phyloP scores from a whole-genome alignment of 139 green algal species.

The Desmodesmus armatus region DNA sequence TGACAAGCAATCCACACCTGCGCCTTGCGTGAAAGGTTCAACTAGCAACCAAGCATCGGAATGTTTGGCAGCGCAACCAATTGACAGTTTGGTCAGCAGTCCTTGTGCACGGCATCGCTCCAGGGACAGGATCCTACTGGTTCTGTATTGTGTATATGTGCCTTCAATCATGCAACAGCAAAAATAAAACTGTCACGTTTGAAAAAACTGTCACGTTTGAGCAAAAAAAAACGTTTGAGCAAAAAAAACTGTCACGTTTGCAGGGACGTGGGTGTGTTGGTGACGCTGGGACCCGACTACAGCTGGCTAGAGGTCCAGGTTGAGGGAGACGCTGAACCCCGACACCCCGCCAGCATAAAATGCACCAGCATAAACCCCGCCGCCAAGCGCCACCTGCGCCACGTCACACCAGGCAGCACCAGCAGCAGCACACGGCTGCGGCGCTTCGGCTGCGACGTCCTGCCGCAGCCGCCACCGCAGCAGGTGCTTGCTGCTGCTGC shows the following conservation, averaged over 20 bases:
- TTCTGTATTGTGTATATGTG: no score
- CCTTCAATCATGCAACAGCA: slow-evolving; percentile 56
- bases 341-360: slow-evolving; percentile 65
- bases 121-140: no score
- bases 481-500: neutral
- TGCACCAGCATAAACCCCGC: slow-evolving; percentile 74
- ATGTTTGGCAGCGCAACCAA: no score
- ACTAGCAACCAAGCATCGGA: no score
- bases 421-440: neutral
- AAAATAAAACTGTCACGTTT: slow-evolving; percentile 59
- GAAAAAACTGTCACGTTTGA: no score
- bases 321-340: slow-evolving; percentile 60
- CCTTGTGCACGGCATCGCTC: no score
- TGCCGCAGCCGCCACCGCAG: slow-evolving; percentile 19
- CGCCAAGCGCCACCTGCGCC: slow-evolving; percentile 78
- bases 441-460: slow-evolving; percentile 39
- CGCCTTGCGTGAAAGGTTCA: no score
- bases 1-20: no score
- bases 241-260: no score
- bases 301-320: slow-evolving; percentile 70
- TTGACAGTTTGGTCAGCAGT: no score
- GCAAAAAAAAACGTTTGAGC: no score
- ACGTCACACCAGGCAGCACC: slow-evolving; percentile 63
- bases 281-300: slow-evolving; percentile 72
- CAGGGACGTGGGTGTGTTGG: slow-evolving; percentile 56